Percentiles rank a stretch among this genome's conserved stretches.
These are phyloP conservation scores for Dictyophora rubrovolvata DNA, from an alignment of 768 basidiomycete genomes.

Conservation along the genomic window DNA sequence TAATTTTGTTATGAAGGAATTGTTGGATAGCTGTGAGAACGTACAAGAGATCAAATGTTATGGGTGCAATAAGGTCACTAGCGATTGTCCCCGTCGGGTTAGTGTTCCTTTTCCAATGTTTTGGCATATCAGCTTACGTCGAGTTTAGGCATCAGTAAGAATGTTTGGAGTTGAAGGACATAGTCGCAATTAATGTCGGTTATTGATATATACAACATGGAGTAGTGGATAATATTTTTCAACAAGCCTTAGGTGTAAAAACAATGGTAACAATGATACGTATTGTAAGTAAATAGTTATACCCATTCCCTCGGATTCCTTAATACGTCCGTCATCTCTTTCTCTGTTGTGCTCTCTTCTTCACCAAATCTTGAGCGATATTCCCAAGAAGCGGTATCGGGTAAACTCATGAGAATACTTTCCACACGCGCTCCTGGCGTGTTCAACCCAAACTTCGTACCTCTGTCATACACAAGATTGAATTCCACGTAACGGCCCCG, in stretches of 20 bases:
- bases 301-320: constrained; percentile 58
- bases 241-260: too few relatives aligned
- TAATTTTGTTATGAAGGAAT: constrained; percentile 68
- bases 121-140: neutral
- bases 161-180: constrained; percentile 18
- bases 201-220: too few relatives aligned
- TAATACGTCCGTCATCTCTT: constrained; percentile 48
- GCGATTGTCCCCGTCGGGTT: constrained; percentile 40
- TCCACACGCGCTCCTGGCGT: constrained; percentile 83
- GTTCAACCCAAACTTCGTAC: constrained; percentile 78
- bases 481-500: constrained; percentile 94
- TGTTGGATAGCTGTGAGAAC: constrained; percentile 38
- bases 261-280: neutral
- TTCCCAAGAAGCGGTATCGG: constrained; percentile 83
- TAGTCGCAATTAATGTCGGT: neutral
- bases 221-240: too few relatives aligned
- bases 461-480: constrained; percentile 78
- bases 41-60: constrained; percentile 41
- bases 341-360: constrained; percentile 55
- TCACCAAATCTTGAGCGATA: constrained; percentile 71
- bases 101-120: constrained; percentile 10
- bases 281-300: neutral
- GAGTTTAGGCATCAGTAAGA: constrained; percentile 10
- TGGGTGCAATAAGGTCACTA: constrained; percentile 42
- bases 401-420: constrained; percentile 84